These are phyloP conservation scores for Trebouxiophyceae sp. DNA, from an alignment of 163 green algal species.

Conservation along the genomic window DNA sequence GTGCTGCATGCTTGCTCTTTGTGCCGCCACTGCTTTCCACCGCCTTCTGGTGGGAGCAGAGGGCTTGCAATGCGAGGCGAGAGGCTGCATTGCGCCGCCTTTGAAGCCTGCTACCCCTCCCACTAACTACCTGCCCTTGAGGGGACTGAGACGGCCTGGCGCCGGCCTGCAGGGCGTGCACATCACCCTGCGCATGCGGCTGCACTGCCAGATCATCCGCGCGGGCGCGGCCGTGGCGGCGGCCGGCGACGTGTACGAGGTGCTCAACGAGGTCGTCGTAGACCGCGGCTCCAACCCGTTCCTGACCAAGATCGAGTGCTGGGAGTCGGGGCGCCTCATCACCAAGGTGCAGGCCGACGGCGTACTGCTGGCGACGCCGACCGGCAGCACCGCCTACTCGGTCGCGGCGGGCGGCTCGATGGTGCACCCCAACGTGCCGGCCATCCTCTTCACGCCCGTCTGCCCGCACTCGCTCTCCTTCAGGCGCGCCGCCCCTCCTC, in stretches of 20 bases:
- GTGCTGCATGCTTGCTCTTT: no score
- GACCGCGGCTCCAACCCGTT: slow-evolving; percentile 84
- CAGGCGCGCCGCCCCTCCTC: slow-evolving; percentile 13
- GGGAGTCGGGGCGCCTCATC: slow-evolving; percentile 78
- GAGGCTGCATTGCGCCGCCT: no score
- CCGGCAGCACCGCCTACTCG: slow-evolving; percentile 92
- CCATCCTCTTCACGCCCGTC: slow-evolving; percentile 97
- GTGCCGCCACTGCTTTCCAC: background rate
- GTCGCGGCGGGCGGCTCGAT: slow-evolving; percentile 86
- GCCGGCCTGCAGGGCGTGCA: slow-evolving; percentile 75
- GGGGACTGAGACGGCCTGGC: no score
- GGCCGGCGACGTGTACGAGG: slow-evolving; percentile 33
- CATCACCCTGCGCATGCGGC: slow-evolving; percentile 91
- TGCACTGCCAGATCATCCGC: slow-evolving; percentile 74
- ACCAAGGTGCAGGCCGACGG: slow-evolving; percentile 90
- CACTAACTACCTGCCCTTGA: no score
- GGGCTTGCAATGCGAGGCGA: no score
- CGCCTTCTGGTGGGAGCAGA: no score
- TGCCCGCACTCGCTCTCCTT: slow-evolving; percentile 94
- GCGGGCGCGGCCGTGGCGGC: slow-evolving; percentile 8
- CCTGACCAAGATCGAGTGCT: slow-evolving; percentile 94
- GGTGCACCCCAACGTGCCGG: slow-evolving; percentile 90
- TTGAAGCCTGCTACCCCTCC: no score
- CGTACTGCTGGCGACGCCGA: slow-evolving; percentile 94
- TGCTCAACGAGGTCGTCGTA: slow-evolving; percentile 94